phyloP scores from a whole-genome alignment of 306 rosid species.

The Cicer bijugum region DNA sequence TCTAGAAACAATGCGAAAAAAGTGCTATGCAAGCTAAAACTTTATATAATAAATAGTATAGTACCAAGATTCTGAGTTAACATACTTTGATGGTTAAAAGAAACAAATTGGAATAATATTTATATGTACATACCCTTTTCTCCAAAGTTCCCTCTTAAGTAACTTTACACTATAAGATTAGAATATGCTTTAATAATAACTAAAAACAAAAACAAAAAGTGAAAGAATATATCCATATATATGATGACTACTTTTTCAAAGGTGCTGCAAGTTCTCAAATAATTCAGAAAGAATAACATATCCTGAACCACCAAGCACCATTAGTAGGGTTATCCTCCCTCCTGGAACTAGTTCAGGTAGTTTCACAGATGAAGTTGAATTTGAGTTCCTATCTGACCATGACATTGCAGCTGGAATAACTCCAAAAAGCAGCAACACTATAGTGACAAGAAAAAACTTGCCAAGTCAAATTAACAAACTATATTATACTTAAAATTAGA shows the following conservation, averaged over 20 bases:
- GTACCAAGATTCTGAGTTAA: background rate
- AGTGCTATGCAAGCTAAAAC: background rate
- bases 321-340: constrained; percentile 72
- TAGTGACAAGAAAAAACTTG: constrained; percentile 34
- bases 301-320: constrained; percentile 72
- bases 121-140: constrained; percentile 16
- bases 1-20: background rate
- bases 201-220: constrained; percentile 5
- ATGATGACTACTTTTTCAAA: constrained; percentile 31
- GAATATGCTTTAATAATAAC: constrained; percentile 13
- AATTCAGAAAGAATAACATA: constrained; percentile 64
- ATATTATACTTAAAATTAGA: too few relatives aligned
- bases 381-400: constrained; percentile 74
- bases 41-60: too few relatives aligned
- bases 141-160: background rate
- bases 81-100: constrained; percentile 20
- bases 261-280: constrained; percentile 59
- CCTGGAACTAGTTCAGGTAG: constrained; percentile 77
- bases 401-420: constrained; percentile 81
- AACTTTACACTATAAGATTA: background rate
- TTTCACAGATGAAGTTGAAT: constrained; percentile 49
- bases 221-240: constrained; percentile 6
- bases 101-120: constrained; percentile 26
- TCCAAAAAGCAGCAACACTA: constrained; percentile 79
- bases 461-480: background rate